A percentile compares a stretch with the other conserved stretches of the same genome.
Conservation (phyloP, 208 protist species). For the Crithidia brevicula region DNA sequence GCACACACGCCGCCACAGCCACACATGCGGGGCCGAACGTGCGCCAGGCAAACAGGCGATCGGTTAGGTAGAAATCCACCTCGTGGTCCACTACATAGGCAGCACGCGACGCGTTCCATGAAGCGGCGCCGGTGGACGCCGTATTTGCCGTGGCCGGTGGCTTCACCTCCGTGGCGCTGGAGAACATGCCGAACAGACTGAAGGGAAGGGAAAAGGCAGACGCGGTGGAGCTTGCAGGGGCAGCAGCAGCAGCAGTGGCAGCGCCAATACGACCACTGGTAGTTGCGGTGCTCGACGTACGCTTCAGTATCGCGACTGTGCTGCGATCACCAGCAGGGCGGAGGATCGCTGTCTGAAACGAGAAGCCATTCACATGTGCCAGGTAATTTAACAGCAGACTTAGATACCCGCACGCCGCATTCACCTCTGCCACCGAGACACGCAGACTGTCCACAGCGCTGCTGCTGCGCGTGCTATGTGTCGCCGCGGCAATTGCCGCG, state of each 20-base stretch:
- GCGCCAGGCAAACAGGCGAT: slow-evolving; percentile 68
- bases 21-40: slow-evolving; percentile 76
- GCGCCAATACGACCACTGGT: too few species aligned
- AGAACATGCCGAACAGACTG: slow-evolving; percentile 16
- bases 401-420: slow-evolving; percentile 73
- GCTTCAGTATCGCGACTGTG: slow-evolving; percentile 49
- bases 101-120: not conserved
- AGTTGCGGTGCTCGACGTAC: not conserved
- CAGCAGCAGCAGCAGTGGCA: not conserved
- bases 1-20: slow-evolving; percentile 59
- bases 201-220: not conserved
- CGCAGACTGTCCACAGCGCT: slow-evolving; percentile 6
- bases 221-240: not conserved
- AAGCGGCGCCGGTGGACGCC: not conserved
- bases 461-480: not conserved
- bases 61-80: slow-evolving; percentile 74
- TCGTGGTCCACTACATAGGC: slow-evolving; percentile 9
- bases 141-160: not conserved
- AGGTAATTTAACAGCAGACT: slow-evolving; percentile 54
- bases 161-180: not conserved
- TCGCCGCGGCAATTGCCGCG: not conserved
- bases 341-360: slow-evolving; percentile 40
- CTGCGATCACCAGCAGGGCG: slow-evolving; percentile 55
- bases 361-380: slow-evolving; percentile 44
- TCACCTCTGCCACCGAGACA: slow-evolving; percentile 66